Evolutionary conservation across 2,329 filamentous ascomycete species (phyloP).

Genomic region (Hymenoscyphus albidus): DNA sequence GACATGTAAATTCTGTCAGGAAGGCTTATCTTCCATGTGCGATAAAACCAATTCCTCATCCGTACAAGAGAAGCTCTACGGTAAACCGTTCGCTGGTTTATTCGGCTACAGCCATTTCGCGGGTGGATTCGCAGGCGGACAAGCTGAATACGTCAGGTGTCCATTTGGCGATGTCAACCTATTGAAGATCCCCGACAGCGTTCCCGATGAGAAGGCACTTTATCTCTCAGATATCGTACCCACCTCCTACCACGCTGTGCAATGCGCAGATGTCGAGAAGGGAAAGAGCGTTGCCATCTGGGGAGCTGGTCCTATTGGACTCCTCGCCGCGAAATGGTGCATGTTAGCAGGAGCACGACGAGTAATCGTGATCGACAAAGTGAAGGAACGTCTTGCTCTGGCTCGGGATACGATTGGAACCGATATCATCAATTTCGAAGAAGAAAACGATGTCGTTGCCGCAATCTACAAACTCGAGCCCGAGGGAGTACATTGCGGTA

Average conservation of each 20-base stretch:
- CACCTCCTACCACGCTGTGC: conserved; percentile 61
- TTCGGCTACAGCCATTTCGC: conserved; percentile 58
- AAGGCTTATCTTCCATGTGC: conserved; percentile 54
- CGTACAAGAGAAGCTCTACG: conserved; percentile 58
- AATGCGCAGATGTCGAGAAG: conserved; percentile 60
- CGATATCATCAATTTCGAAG: conserved; percentile 54
- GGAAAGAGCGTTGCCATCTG: conserved; percentile 63
- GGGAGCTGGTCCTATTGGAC: conserved; percentile 62
- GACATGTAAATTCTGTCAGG: conserved; percentile 50
- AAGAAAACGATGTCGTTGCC: conserved; percentile 49
- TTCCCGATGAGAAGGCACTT: conserved; percentile 64
- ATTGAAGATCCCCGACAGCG: conserved; percentile 58
- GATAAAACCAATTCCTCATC: conserved; percentile 56
- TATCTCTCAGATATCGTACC: conserved; percentile 61
- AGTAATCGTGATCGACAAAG: conserved; percentile 60
- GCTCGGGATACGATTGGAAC: conserved; percentile 52
- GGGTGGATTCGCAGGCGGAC: conserved; percentile 63
- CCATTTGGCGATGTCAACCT: conserved; percentile 62
- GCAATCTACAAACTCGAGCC: conserved; percentile 57
- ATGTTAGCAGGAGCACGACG: conserved; percentile 53
- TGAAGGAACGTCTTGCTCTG: conserved; percentile 52
- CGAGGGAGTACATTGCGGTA: conserved; percentile 56
- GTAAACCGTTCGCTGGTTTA: conserved; percentile 45
- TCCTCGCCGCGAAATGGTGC: conserved; percentile 56
- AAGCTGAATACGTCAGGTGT: conserved; percentile 64